Evolutionary conservation across 306 rosid species (phyloP).

Genomic region (Begonia fuchsioides): DNA sequence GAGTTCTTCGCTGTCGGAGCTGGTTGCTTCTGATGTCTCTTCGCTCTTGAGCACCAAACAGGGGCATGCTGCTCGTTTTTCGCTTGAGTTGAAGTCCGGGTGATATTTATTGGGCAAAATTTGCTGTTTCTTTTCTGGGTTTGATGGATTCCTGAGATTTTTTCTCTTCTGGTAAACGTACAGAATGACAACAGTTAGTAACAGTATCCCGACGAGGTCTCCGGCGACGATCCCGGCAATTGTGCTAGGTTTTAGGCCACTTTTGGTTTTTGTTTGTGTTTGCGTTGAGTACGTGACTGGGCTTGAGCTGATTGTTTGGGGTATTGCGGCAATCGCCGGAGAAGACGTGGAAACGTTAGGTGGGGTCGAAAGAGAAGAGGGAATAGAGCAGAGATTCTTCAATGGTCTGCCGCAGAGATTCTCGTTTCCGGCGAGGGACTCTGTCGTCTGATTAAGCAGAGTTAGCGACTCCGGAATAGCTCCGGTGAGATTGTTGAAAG

Average conservation of each 20-base stretch:
- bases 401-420: slow-evolving; percentile 81
- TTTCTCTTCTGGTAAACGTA: slow-evolving; percentile 49
- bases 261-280: slow-evolving; percentile 18
- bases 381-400: slow-evolving; percentile 52
- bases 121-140: slow-evolving; percentile 12
- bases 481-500: slow-evolving; percentile 75
- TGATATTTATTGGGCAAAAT: slow-evolving; percentile 11
- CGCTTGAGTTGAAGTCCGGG: slow-evolving; percentile 9
- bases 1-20: slow-evolving; percentile 58
- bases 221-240: slow-evolving; percentile 64
- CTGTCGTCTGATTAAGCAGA: slow-evolving; percentile 40
- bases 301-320: slow-evolving; percentile 38
- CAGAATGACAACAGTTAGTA: slow-evolving; percentile 35
- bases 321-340: slow-evolving; percentile 91
- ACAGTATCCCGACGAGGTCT: slow-evolving; percentile 48
- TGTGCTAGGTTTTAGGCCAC: slow-evolving; percentile 51
- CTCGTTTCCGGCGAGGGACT: slow-evolving; percentile 43
- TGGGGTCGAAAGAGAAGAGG: slow-evolving; percentile 49
- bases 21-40: slow-evolving; percentile 57
- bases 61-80: slow-evolving; percentile 27
- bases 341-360: slow-evolving; percentile 40
- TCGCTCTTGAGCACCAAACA: slow-evolving; percentile 51
- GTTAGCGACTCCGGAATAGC: slow-evolving; percentile 43
- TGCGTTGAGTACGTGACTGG: slow-evolving; percentile 24
- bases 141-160: slow-evolving; percentile 5